Percentiles rank a stretch among this genome's conserved stretches.
Evolutionary conservation across 1,139 yeast species (phyloP).

Genomic region (Eremothecium cymbalariae): DNA sequence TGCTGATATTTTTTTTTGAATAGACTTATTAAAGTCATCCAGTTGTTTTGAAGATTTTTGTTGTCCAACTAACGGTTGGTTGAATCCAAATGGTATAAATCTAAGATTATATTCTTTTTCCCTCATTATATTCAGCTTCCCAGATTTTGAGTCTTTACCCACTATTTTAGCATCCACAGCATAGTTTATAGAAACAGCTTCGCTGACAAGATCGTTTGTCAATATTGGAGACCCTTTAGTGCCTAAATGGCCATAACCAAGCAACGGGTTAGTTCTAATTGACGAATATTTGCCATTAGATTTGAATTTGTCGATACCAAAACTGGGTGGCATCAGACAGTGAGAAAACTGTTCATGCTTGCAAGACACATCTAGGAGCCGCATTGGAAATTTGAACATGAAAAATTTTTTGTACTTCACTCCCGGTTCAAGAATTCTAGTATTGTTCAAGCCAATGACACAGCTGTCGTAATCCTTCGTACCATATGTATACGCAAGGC

Average conservation of each 20-base stretch:
- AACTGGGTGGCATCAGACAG: constrained; percentile 54
- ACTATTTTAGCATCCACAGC: constrained; percentile 30
- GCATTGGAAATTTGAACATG: constrained; percentile 54
- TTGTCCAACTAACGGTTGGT: constrained; percentile 15
- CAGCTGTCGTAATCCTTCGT: constrained; percentile 44
- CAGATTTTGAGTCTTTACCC: constrained; percentile 21
- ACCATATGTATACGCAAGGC: constrained; percentile 42
- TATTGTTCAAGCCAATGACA: constrained; percentile 44
- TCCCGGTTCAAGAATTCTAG: constrained; percentile 44
- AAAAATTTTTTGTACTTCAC: constrained; percentile 53
- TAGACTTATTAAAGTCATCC: constrained; percentile 14
- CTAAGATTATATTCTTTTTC: constrained; percentile 30
- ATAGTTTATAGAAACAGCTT: constrained; percentile 29
- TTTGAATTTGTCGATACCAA: constrained; percentile 46
- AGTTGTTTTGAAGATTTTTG: constrained; percentile 16
- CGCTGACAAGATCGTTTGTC: constrained; percentile 32
- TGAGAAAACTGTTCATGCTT: constrained; percentile 47
- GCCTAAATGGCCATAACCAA: constrained; percentile 38
- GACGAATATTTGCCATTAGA: constrained; percentile 30
- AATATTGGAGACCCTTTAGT: constrained; percentile 35
- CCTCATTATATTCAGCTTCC: constrained; percentile 22
- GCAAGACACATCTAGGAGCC: constrained; percentile 50
- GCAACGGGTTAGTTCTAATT: constrained; percentile 26
- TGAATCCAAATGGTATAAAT: constrained; percentile 34
- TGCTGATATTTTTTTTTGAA: constrained; percentile 21